Evolutionary conservation across 2,329 filamentous ascomycete genomes (phyloP).

Genomic region (Aureobasidium pullulans): DNA sequence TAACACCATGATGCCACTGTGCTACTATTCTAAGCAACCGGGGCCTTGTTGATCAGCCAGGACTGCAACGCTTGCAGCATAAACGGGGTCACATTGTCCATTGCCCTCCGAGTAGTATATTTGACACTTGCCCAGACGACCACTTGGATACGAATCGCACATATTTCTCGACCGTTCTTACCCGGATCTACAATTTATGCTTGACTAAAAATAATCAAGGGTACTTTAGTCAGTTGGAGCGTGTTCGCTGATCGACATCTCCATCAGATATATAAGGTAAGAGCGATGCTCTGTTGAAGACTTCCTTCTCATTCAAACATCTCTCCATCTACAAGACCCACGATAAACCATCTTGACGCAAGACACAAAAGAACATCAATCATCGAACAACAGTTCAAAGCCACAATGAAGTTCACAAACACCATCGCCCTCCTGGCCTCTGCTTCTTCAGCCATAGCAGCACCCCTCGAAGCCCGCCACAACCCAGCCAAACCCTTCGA

Average conservation of each 20-base stretch:
- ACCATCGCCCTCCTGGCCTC: neutral
- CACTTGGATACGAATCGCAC: neutral
- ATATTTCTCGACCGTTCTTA: neutral
- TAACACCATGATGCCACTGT: neutral
- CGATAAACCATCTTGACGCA: neutral
- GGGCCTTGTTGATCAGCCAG: neutral
- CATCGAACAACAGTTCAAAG: neutral
- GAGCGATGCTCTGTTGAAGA: neutral
- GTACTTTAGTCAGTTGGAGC: neutral
- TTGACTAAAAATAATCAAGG: neutral
- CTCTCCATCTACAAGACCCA: neutral
- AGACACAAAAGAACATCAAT: neutral
- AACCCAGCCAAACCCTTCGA: constrained; percentile 1
- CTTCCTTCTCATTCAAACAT: neutral
- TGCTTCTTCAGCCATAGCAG: neutral
- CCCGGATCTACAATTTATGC: neutral
- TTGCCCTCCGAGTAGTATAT: neutral
- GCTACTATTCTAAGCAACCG: neutral
- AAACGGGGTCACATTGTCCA: neutral
- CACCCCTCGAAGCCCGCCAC: constrained; percentile 11
- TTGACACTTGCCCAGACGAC: neutral
- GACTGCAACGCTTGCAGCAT: neutral
- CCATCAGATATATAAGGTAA: neutral
- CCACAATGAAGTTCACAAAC: neutral
- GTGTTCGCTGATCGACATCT: neutral